A percentile compares a stretch with the other conserved stretches of the same genome.
phyloP scores from a whole-genome alignment of 116 monocot species.

The Posidonia oceanica region DNA sequence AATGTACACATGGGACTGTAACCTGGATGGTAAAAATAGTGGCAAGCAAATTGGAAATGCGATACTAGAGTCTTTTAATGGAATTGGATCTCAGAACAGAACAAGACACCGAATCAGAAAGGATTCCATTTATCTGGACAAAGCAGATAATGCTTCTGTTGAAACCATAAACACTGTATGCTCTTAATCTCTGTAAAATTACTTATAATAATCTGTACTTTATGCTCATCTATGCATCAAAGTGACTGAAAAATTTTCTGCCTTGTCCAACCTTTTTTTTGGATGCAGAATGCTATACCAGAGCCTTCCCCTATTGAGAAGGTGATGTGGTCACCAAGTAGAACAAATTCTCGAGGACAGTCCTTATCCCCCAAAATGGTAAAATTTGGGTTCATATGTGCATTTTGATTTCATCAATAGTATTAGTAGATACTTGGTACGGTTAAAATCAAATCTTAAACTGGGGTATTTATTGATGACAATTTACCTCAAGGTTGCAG shows the following conservation, averaged over 20 bases:
- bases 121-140: slow-evolving; percentile 14
- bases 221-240: background rate
- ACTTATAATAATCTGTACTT: too few species aligned
- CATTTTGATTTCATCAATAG: too few species aligned
- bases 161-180: slow-evolving; percentile 1
- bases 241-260: background rate
- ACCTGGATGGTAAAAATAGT: slow-evolving; percentile 28
- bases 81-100: slow-evolving; percentile 22
- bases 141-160: slow-evolving; percentile 10
- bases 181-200: background rate
- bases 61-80: slow-evolving; percentile 23
- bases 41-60: slow-evolving; percentile 15
- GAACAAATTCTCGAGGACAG: background rate
- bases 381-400: background rate
- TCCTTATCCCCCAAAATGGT: background rate
- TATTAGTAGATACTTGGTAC: too few species aligned
- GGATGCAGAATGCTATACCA: slow-evolving; percentile 5
- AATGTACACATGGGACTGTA: slow-evolving; percentile 74
- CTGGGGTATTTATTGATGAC: too few species aligned
- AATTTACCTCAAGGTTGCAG: too few species aligned
- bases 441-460: too few species aligned
- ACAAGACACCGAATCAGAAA: slow-evolving; percentile 18
- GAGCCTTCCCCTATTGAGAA: background rate
- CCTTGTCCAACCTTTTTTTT: background rate
- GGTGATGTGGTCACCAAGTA: background rate